A percentile compares a stretch with the other conserved stretches of the same genome.
phyloP scores from a whole-genome alignment of 305 asterid genomes.

The Fraxinus floribunda region DNA sequence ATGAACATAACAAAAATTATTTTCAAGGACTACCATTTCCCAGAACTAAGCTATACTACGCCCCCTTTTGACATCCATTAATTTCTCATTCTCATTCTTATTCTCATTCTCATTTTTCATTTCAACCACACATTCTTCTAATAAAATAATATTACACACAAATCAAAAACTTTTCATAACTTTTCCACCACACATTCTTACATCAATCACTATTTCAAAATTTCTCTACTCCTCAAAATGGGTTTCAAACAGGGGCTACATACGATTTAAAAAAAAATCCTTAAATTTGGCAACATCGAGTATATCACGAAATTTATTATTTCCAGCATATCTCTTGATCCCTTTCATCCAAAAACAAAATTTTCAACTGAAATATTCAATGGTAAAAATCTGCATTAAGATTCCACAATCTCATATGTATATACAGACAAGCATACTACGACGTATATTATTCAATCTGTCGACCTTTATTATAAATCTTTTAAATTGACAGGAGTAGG shows the following conservation, averaged over 20 bases:
- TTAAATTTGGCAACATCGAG: not conserved
- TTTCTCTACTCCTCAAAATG: too few species aligned
- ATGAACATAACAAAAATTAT: constrained; percentile 16
- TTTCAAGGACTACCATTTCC: constrained; percentile 6
- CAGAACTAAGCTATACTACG: not conserved
- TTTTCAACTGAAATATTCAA: constrained; percentile 5
- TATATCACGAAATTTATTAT: not conserved
- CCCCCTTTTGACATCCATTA: too few species aligned
- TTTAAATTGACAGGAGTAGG: not conserved
- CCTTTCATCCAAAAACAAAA: constrained; percentile 3
- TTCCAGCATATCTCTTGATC: constrained; percentile 4
- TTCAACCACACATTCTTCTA: too few species aligned
- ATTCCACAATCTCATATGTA: not conserved
- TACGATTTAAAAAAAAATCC: not conserved
- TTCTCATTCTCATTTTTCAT: too few species aligned
- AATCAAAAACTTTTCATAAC: too few species aligned
- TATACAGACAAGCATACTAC: not conserved
- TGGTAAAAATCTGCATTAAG: not conserved
- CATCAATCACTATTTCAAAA: too few species aligned
- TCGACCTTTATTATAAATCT: not conserved
- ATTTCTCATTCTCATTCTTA: too few species aligned
- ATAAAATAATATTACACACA: too few species aligned
- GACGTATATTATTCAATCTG: not conserved
- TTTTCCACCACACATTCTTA: too few species aligned
- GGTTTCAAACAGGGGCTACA: too few species aligned